phyloP scores from a whole-genome alignment of 192 early-diverging fungal species.

The Linnemannia elongata region DNA sequence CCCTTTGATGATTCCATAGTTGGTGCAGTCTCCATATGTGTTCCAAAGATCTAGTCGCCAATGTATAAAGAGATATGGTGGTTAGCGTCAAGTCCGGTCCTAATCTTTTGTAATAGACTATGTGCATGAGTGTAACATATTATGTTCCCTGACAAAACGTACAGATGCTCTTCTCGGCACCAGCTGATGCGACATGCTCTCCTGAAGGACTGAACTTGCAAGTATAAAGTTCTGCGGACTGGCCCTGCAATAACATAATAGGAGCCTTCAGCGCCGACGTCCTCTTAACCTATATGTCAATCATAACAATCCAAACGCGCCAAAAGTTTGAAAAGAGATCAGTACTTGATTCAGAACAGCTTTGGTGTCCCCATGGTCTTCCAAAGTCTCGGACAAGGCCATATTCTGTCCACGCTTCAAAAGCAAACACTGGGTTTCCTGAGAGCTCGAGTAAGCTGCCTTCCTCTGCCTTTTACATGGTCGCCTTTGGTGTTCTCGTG shows the following conservation, averaged over 20 bases:
- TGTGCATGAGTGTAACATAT: neutral
- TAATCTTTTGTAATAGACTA: neutral
- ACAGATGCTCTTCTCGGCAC: slow-evolving; percentile 88
- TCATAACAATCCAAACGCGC: neutral
- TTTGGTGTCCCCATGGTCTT: neutral
- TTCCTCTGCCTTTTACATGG: too few relatives aligned
- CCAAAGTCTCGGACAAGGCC: slow-evolving; percentile 9
- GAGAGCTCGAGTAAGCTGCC: too few relatives aligned
- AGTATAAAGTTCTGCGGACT: slow-evolving; percentile 83
- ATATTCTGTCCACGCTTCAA: neutral
- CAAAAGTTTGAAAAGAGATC: slow-evolving; percentile 25
- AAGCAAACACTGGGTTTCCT: neutral
- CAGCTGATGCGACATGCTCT: slow-evolving; percentile 84
- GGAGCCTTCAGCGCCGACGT: slow-evolving; percentile 43
- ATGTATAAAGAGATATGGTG: neutral
- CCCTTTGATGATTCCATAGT: slow-evolving; percentile 90
- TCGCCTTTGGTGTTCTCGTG: neutral
- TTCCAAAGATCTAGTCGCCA: slow-evolving; percentile 85
- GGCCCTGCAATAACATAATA: slow-evolving; percentile 51
- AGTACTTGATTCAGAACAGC: slow-evolving; percentile 3
- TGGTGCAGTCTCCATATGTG: slow-evolving; percentile 90
- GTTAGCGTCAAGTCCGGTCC: neutral
- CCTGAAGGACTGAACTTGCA: slow-evolving; percentile 91
- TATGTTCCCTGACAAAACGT: slow-evolving; percentile 41
- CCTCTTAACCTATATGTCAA: slow-evolving; percentile 28